Base-by-base conservation (phyloP, 345 rosid genomes). In the Cardamine occulta region DNA sequence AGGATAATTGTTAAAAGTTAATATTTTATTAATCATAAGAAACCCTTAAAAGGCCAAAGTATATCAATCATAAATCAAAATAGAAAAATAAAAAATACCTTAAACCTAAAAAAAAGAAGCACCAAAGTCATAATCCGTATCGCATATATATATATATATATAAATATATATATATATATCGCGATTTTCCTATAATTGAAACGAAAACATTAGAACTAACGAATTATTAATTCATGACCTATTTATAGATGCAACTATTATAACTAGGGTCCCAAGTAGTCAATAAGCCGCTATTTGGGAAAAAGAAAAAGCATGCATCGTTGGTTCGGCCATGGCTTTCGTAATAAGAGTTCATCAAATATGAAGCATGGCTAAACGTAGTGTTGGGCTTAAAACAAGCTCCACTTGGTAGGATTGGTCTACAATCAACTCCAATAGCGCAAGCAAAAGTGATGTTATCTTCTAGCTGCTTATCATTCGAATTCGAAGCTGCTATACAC, bases 381-480 rank as follows among this genome's bases (percentile, higher is more conserved):
- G 86, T 88, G 75, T 89, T 84, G 6, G 96, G 98, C 4, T 82
- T 86, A 45, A 83, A 90, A 80, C 98, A 93, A 42, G 87, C 67
- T 2, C 88, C 94, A 34, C 91, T 91, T 10, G 86, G 89, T 80
- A 84, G 77, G 59, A 93, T 81, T 7, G 86, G 81, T 60, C 86
- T 59, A 65, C 95, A 87, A 53, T 93, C 87, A 6, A 80, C 35
- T 17, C 88, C 87, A 8, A 79, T 83, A 70, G 88, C 59, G 34
- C 95, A 91, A 0, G 87, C 90, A 53, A 84, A 89, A 75, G 84
- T 88, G 19, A 91, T 80, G 61, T 82, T 85, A 23, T 84, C 79
- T 78, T 89, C 93, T 79, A 91, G 76, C 42, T 85, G 74, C 23
- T 87, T 75, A 32, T 84, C 85, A 0, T 15, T 57, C 0, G 74